Evolutionary conservation across 2,329 filamentous ascomycete species (phyloP).

Genomic region (Cladosporium oxysporum): DNA sequence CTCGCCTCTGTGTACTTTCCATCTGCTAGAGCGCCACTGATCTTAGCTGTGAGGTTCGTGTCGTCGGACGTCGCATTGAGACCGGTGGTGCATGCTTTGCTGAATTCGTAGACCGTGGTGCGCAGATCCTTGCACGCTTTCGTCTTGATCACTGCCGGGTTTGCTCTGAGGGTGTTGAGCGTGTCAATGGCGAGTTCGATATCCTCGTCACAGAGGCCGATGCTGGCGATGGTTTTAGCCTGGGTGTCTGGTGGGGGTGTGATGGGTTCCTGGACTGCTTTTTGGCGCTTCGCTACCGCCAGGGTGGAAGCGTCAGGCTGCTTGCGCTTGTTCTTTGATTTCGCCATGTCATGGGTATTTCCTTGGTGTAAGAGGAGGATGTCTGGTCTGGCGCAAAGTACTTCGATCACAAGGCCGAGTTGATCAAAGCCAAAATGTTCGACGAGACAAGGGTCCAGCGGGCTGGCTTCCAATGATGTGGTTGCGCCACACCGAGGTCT

Average conservation of each 20-base stretch:
- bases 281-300: constrained; percentile 8
- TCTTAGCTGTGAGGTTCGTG: constrained; percentile 65
- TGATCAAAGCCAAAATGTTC: constrained; percentile 4
- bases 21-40: constrained; percentile 66
- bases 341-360: constrained; percentile 10
- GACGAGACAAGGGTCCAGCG: background rate
- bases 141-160: constrained; percentile 66
- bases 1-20: constrained; percentile 66
- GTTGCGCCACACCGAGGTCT: background rate
- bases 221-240: constrained; percentile 18
- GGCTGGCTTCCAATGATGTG: background rate
- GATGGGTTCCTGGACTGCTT: constrained; percentile 18
- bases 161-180: constrained; percentile 57
- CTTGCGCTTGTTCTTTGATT: constrained; percentile 19
- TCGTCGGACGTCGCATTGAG: constrained; percentile 60
- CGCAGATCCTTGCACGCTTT: constrained; percentile 68
- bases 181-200: constrained; percentile 69
- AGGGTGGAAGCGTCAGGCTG: constrained; percentile 9
- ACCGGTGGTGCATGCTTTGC: constrained; percentile 68
- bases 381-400: background rate
- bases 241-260: constrained; percentile 18
- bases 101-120: constrained; percentile 68
- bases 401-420: constrained; percentile 1
- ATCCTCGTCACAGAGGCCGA: constrained; percentile 50
- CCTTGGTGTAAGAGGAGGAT: background rate